Percentiles rank a stretch among this genome's conserved stretches.
These are phyloP conservation scores for Gaeumannomyces tritici DNA, from an alignment of 2,329 filamentous ascomycete species.

Conservation along the genomic window DNA sequence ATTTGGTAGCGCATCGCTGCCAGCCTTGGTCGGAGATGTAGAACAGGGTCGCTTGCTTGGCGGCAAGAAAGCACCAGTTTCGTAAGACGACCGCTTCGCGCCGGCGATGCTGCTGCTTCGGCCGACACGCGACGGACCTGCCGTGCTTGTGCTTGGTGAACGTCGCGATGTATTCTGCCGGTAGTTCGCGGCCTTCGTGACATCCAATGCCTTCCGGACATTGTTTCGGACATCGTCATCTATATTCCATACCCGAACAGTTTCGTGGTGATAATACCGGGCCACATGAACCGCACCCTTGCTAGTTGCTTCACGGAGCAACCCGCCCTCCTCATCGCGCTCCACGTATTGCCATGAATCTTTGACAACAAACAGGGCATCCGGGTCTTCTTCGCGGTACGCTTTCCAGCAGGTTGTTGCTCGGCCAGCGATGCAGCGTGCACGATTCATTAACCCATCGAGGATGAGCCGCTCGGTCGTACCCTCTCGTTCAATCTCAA, in stretches of 20 bases:
- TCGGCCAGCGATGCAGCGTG: conserved; percentile 24
- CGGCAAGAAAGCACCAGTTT: conserved; percentile 11
- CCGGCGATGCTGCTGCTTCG: conserved; percentile 13
- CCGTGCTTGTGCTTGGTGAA: conserved; percentile 6
- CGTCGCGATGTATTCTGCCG: conserved; percentile 9
- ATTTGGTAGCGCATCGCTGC: conserved; percentile 19
- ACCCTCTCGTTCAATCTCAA: conserved; percentile 27
- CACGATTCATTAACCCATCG: conserved; percentile 23
- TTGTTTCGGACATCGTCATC: conserved; percentile 18
- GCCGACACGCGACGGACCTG: conserved; percentile 10
- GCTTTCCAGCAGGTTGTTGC: conserved; percentile 35
- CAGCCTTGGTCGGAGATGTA: conserved; percentile 26
- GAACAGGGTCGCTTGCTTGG: conserved; percentile 18
- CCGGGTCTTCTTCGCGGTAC: conserved; percentile 22
- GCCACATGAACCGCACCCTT: conserved; percentile 5
- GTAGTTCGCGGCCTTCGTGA: conserved; percentile 23
- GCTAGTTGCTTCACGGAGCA: not conserved
- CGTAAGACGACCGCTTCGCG: conserved; percentile 18
- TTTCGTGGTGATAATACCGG: conserved; percentile 6
- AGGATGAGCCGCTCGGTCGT: conserved; percentile 29
- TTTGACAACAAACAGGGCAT: conserved; percentile 30
- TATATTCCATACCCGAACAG: not conserved
- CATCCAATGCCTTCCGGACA: conserved; percentile 21
- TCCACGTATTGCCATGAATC: not conserved
- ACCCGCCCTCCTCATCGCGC: not conserved